Evolutionary conservation across 2,329 filamentous ascomycete species (phyloP), one percentile per base, ranked within the genome.

Genomic region (Fusarium veterinarium): DNA sequence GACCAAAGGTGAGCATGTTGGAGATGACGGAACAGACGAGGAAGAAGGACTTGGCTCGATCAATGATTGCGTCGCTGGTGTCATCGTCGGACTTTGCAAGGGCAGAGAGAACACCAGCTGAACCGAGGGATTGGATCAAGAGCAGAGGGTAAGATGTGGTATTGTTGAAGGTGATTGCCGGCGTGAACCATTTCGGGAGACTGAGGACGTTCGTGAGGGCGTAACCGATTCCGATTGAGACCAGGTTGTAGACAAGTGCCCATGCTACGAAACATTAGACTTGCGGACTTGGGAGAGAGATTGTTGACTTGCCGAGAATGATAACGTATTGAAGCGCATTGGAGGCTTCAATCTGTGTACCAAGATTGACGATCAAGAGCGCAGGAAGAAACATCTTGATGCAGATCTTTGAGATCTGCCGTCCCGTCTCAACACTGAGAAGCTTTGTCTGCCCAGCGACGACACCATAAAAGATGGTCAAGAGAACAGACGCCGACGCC

Each of bases 321-420:
- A 60, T 52, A 9, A 72, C 14, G 35, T 72, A 72, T 9, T 49
- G 42, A 17, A 57, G 28, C 23, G 63, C 69, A 41, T 72, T 72
- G 8, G 69, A 72, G 14, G 40, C 19, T 31, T 72, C 58, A 19
- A 72, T 68, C 14, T 72, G 69, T 0, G 69, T 28, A 14, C 69
- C 69, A 3, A 72, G 69, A 30, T 72, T 72, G n/a, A 72, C 68
- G 3, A 72, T 20, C 8, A 72, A 63, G 11, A 72, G 58, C 30
- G 69, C 69, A 6, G 69, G 69, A 4, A 72, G 69, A 46, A 72
- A 72, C 69, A 72, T 72, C 16, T 72, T 72, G 53, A 72, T 72
- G 33, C 69, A 72, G 37, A 72, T 49, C 41, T 56, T 68, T 16
- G 69, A 72, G 42, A 72, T 72, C 19, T 72, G 69, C 14, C 68